phyloP scores from a whole-genome alignment of 345 rosid species.

The Pistacia vera region DNA sequence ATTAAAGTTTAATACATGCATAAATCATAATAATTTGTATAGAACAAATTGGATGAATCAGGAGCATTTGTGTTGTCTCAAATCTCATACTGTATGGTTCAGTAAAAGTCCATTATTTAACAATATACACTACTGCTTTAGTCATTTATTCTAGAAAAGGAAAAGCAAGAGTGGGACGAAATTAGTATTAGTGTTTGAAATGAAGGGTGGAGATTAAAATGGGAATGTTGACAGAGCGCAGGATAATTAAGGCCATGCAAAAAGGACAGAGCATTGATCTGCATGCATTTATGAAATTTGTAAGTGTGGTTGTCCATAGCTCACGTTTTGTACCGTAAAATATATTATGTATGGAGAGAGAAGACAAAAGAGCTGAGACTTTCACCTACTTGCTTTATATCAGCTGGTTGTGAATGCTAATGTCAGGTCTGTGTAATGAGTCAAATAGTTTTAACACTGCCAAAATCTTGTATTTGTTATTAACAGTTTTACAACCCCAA shows the following conservation, averaged over 20 bases:
- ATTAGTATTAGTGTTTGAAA: background rate
- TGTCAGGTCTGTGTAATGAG: background rate
- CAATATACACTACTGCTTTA: no score
- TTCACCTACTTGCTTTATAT: constrained; percentile 1
- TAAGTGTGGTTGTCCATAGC: constrained; percentile 2
- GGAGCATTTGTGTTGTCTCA: no score
- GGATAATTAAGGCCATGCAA: background rate
- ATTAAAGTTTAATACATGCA: no score
- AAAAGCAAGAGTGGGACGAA: background rate
- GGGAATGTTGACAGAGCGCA: constrained; percentile 4
- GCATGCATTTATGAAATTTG: constrained; percentile 17
- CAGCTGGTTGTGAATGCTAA: background rate
- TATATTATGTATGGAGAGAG: background rate
- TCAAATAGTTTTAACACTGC: background rate
- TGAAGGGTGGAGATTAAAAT: constrained; percentile 10
- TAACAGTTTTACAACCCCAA: background rate
- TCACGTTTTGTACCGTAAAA: constrained; percentile 8
- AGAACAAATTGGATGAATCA: no score
- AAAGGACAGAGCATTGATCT: background rate
- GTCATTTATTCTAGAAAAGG: no score
- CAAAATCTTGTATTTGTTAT: no score
- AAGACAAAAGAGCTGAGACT: background rate
- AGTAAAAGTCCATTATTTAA: no score
- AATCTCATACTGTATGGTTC: no score
- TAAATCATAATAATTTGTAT: no score